phyloP scores from a whole-genome alignment of 2,329 filamentous ascomycete species.

The Colletotrichum chrysophilum region DNA sequence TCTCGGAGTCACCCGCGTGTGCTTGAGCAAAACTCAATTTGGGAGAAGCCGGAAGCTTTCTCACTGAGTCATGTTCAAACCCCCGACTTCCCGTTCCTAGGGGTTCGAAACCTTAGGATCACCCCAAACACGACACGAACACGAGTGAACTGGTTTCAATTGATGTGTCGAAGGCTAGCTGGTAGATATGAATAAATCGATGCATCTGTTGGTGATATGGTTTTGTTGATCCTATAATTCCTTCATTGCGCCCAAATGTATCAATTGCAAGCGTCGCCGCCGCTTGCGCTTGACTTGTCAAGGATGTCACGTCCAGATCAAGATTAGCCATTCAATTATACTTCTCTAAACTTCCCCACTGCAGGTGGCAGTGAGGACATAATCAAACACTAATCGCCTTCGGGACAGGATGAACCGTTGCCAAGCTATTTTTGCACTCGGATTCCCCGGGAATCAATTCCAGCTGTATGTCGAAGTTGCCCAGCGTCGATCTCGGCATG shows the following conservation, averaged over 20 bases:
- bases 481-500: background rate
- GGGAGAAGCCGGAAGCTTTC: background rate
- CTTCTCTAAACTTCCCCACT: background rate
- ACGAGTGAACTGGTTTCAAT: background rate
- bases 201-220: background rate
- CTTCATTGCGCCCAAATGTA: background rate
- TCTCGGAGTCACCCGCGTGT: background rate
- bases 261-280: background rate
- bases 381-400: background rate
- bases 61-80: background rate
- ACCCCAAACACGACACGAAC: background rate
- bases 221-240: background rate
- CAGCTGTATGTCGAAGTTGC: background rate
- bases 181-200: background rate
- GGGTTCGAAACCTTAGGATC: background rate
- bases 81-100: background rate
- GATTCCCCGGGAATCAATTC: background rate
- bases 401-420: background rate
- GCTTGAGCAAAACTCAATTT: background rate
- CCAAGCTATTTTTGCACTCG: conserved; percentile 2
- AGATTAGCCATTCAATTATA: background rate
- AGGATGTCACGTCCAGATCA: background rate
- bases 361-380: background rate
- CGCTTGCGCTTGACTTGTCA: background rate
- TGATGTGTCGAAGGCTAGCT: background rate